phyloP scores from a whole-genome alignment of 2,329 filamentous ascomycete genomes.

The Ophiostoma australiae region DNA sequence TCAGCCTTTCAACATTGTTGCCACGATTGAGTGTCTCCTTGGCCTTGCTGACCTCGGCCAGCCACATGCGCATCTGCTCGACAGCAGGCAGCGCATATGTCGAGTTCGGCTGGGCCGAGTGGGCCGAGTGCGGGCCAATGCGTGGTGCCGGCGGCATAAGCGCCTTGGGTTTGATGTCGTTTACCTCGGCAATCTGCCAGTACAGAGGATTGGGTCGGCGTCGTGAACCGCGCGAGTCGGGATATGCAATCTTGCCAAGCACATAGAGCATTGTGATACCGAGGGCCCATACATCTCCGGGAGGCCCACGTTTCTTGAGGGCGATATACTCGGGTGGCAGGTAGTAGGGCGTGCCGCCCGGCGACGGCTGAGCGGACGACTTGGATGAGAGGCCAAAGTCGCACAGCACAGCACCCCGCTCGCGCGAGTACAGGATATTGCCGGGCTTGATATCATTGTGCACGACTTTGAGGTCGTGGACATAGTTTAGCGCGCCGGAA shows the following conservation, averaged over 20 bases:
- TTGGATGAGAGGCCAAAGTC: constrained; percentile 55
- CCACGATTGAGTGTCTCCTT: constrained; percentile 42
- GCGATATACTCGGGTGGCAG: constrained; percentile 58
- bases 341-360: constrained; percentile 56
- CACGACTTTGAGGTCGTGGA: constrained; percentile 50
- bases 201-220: constrained; percentile 50
- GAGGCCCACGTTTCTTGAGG: constrained; percentile 47
- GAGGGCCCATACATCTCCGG: constrained; percentile 57
- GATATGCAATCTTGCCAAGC: constrained; percentile 51
- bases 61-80: constrained; percentile 53
- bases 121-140: too few relatives aligned
- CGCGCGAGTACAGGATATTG: constrained; percentile 56
- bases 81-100: constrained; percentile 42
- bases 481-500: constrained; percentile 50
- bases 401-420: constrained; percentile 55
- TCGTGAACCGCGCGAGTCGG: constrained; percentile 51
- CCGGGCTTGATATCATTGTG: constrained; percentile 61
- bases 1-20: constrained; percentile 49
- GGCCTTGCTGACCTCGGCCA: constrained; percentile 49
- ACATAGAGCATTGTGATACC: constrained; percentile 59
- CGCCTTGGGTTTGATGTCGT: constrained; percentile 31
- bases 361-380: constrained; percentile 34
- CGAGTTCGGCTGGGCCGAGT: too few relatives aligned
- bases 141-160: too few relatives aligned
- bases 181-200: constrained; percentile 55